Base-by-base conservation (phyloP, 768 basidiomycete genomes). In the Leccinum variicolor region DNA sequence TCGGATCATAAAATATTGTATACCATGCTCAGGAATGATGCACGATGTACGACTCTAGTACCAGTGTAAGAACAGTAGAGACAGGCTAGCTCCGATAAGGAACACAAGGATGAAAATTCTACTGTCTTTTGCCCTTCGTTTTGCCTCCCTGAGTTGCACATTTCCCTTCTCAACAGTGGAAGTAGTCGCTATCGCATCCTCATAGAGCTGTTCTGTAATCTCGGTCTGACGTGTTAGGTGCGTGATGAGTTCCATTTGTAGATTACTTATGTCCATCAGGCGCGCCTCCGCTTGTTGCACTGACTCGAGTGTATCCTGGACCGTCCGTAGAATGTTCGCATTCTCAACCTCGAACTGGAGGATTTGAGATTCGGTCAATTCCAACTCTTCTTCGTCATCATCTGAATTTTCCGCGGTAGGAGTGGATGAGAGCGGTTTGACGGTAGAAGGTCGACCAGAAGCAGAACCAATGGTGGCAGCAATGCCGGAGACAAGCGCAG, bases 271-370 rank as follows among this genome's bases (percentile, higher is more conserved):
- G 67, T 98, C 96, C 77, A 94, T 80, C 55, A 99, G 74, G 33
- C 91, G 85, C 47, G 90, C 85, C 69, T 99, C 96, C 25, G 96
- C 96, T 68, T 88, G 87, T 67, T 95, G 90, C 33, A 99, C 92
- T 3, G 92, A 87, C 63, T 89, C 88, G 31, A 98, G 79, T 6
- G 89, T 90, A 60, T 92, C 86, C 69, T 95, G 90, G 50, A 92
- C 92, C 50, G 82, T 82, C 63, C 86, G 86, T 36, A 98, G 75
- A 52, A 98, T 89, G 55, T 84, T 83, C 46, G 90, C 88, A 68
- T 98, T 98, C 73, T 98, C 96, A 10, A 82, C 76, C 75, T 97
- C 94, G 70, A 98, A 98, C 69, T 93, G 92, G 68, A 92, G 84
- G 54, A 97, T 91, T 70, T 94, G 93, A 5, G 90, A 92, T 45